These are phyloP conservation scores for Phytophthora citrophthora DNA, from an alignment of 352 stramenopile species.

Conservation along the genomic window DNA sequence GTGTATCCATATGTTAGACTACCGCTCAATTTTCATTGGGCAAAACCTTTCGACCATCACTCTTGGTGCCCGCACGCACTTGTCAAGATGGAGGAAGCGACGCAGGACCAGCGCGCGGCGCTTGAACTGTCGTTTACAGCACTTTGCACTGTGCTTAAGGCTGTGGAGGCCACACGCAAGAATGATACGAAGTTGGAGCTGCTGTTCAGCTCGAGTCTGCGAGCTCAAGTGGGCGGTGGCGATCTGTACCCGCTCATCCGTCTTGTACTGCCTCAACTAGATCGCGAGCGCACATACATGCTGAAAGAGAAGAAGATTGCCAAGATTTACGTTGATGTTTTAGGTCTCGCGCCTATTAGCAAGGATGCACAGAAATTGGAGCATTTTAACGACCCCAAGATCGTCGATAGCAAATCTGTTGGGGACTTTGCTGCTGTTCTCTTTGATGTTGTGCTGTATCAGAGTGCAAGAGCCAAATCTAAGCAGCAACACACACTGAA, in stretches of 20 bases:
- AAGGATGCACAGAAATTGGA: slow-evolving; percentile 81
- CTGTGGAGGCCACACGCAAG: slow-evolving; percentile 73
- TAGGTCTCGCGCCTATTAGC: slow-evolving; percentile 69
- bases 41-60: slow-evolving; percentile 20
- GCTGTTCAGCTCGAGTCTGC: slow-evolving; percentile 76
- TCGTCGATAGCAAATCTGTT: slow-evolving; percentile 81
- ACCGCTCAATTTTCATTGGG: slow-evolving; percentile 5
- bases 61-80: neutral
- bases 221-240: slow-evolving; percentile 50
- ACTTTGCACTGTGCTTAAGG: slow-evolving; percentile 77
- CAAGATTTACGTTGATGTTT: slow-evolving; percentile 74
- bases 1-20: neutral
- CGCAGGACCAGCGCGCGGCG: slow-evolving; percentile 29
- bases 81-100: slow-evolving; percentile 3
- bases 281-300: slow-evolving; percentile 88
- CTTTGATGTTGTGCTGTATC: slow-evolving; percentile 75
- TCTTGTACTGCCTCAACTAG: slow-evolving; percentile 78
- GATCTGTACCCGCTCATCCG: slow-evolving; percentile 81
- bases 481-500: slow-evolving; percentile 62
- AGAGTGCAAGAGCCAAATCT: slow-evolving; percentile 45
- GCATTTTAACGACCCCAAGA: slow-evolving; percentile 83
- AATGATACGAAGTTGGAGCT: slow-evolving; percentile 77
- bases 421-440: slow-evolving; percentile 85
- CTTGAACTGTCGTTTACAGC: slow-evolving; percentile 67
- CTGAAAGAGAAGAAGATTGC: slow-evolving; percentile 90